These are phyloP conservation scores for Lachnellula suecica DNA, from an alignment of 2,329 filamentous ascomycete genomes.

Conservation along the genomic window DNA sequence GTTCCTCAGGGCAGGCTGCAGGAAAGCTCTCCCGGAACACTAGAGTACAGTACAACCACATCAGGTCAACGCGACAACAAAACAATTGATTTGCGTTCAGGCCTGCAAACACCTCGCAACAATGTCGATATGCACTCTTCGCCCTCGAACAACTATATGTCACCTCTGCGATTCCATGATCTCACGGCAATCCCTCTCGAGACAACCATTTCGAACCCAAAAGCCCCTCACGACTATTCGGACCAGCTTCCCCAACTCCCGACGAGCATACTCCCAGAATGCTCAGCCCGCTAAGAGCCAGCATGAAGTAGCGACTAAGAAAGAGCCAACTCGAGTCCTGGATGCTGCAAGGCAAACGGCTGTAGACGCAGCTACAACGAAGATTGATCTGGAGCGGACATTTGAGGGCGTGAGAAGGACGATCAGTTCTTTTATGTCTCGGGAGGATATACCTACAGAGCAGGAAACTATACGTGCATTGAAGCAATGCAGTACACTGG, in stretches of 20 bases:
- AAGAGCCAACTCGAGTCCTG: too few relatives aligned
- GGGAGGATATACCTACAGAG: conserved; percentile 23
- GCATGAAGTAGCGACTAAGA: background rate
- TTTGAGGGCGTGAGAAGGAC: conserved; percentile 20
- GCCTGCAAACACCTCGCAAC: conserved; percentile 8
- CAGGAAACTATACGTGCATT: conserved; percentile 19
- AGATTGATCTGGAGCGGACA: conserved; percentile 20
- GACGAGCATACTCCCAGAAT: conserved; percentile 12
- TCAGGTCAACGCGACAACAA: conserved; percentile 5
- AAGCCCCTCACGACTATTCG: conserved; percentile 11
- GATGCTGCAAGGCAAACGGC: background rate
- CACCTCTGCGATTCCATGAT: conserved; percentile 42
- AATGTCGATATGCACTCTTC: conserved; percentile 41
- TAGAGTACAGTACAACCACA: conserved; percentile 1
- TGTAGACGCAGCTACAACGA: conserved; percentile 3
- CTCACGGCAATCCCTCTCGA: conserved; percentile 11
- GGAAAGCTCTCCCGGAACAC: background rate
- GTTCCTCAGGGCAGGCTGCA: background rate
- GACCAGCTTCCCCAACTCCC: conserved; percentile 21
- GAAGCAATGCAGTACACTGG: conserved; percentile 22
- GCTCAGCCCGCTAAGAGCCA: background rate
- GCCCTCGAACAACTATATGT: conserved; percentile 39
- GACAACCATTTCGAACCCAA: conserved; percentile 12
- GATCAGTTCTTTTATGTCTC: conserved; percentile 22
- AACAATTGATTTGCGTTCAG: conserved; percentile 2